A percentile compares a stretch with the other conserved stretches of the same genome.
phyloP scores from a whole-genome alignment of 2,329 filamentous ascomycete species.

The Diaporthe nobilis region DNA sequence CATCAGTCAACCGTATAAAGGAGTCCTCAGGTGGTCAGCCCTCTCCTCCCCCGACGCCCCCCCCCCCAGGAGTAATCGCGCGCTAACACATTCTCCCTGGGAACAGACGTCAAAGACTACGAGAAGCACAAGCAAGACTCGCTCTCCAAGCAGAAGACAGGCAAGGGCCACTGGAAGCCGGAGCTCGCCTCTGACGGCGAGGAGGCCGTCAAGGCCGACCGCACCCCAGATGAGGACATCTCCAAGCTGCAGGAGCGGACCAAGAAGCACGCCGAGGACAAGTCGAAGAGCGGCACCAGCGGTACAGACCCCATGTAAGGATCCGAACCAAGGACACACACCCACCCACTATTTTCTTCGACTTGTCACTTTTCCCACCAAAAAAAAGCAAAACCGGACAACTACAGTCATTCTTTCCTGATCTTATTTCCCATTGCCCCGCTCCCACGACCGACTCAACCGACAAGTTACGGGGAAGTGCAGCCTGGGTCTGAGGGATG shows the following conservation, averaged over 20 bases:
- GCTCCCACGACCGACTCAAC: background rate
- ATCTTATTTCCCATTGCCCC: background rate
- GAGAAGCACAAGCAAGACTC: slow-evolving; percentile 74
- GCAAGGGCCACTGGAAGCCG: slow-evolving; percentile 81
- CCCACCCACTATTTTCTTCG: background rate
- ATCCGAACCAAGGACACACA: slow-evolving; percentile 1
- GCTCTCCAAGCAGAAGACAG: slow-evolving; percentile 76
- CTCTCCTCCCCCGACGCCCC: too few species aligned
- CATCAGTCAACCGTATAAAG: slow-evolving; percentile 40
- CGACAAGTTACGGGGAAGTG: background rate
- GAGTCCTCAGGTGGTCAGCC: slow-evolving; percentile 40
- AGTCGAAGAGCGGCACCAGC: slow-evolving; percentile 63
- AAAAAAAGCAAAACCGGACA: background rate
- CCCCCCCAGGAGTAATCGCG: background rate
- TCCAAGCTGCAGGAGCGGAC: slow-evolving; percentile 71
- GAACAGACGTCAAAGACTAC: slow-evolving; percentile 53
- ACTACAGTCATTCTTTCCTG: background rate
- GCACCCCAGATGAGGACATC: slow-evolving; percentile 59
- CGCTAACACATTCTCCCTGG: background rate
- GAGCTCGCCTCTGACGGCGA: slow-evolving; percentile 85
- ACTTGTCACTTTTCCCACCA: slow-evolving; percentile 1
- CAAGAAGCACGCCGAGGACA: slow-evolving; percentile 66
- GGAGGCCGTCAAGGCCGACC: slow-evolving; percentile 80
- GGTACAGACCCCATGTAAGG: slow-evolving; percentile 53
- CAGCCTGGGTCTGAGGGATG: background rate